Evolutionary conservation across 2,329 filamentous ascomycete species (phyloP).

Genomic region (Aspergillus tanneri): DNA sequence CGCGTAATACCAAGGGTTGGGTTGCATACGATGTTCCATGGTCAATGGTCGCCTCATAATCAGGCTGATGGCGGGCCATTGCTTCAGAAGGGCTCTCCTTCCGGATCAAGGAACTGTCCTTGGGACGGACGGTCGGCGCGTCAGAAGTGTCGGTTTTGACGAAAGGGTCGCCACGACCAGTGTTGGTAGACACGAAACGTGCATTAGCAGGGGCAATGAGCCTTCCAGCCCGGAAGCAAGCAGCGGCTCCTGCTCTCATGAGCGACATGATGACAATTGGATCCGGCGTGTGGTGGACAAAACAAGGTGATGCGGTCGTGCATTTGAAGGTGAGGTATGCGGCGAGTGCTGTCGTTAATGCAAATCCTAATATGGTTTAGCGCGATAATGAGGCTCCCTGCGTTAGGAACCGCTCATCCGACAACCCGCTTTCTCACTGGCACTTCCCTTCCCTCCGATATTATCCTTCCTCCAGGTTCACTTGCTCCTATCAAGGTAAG

Average conservation of each 20-base stretch:
- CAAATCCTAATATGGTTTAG: constrained; percentile 38
- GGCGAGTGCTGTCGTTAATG: constrained; percentile 33
- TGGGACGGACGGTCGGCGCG: constrained; percentile 42
- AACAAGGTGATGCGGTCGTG: constrained; percentile 32
- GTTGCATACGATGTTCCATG: constrained; percentile 86
- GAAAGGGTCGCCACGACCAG: constrained; percentile 51
- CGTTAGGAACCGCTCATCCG: constrained; percentile 32
- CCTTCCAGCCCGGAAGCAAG: constrained; percentile 35
- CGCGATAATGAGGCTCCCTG: constrained; percentile 27
- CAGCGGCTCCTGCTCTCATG: constrained; percentile 54
- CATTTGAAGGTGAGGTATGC: constrained; percentile 32
- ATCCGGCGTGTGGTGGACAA: constrained; percentile 20
- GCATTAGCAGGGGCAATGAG: constrained; percentile 35
- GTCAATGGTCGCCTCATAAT: constrained; percentile 78
- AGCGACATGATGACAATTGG: constrained; percentile 59
- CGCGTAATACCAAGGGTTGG: constrained; percentile 1
- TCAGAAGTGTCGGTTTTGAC: constrained; percentile 52
- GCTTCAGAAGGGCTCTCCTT: constrained; percentile 52
- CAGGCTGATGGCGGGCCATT: constrained; percentile 66
- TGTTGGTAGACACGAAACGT: constrained; percentile 42
- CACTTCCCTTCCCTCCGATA: constrained; percentile 36
- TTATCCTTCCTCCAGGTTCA: constrained; percentile 33
- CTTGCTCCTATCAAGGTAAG: constrained; percentile 37
- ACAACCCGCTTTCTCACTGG: constrained; percentile 37
- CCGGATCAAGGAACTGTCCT: constrained; percentile 49